Evolutionary conservation across 2,329 filamentous ascomycete species (phyloP).

Genomic region (Hyphodiscus sp.): DNA sequence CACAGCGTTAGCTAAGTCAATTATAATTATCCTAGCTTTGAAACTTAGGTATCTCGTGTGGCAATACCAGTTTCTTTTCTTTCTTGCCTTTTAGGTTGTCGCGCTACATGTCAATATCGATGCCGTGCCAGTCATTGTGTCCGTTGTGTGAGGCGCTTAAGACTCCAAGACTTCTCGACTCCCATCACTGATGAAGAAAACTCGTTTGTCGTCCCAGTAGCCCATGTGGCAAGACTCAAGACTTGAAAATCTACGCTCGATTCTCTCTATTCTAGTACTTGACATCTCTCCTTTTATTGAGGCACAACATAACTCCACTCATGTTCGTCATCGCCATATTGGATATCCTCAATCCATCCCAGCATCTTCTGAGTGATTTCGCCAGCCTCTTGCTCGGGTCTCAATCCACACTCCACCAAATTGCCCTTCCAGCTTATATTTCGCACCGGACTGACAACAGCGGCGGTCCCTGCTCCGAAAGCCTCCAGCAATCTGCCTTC

Average conservation of each 20-base stretch:
- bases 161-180: too few species aligned
- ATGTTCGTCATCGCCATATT: conserved; percentile 91
- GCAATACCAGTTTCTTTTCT: too few species aligned
- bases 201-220: too few species aligned
- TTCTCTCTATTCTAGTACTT: background rate
- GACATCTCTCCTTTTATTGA: conserved; percentile 7
- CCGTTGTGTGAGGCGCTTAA: too few species aligned
- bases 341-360: conserved; percentile 91
- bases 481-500: conserved; percentile 88
- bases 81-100: too few species aligned
- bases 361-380: conserved; percentile 83
- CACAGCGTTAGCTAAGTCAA: too few species aligned
- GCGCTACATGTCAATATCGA: too few species aligned
- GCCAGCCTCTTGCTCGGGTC: conserved; percentile 76
- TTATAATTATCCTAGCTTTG: too few species aligned
- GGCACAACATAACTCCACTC: conserved; percentile 67
- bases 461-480: conserved; percentile 89
- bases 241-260: background rate
- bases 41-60: too few species aligned
- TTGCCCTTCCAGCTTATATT: conserved; percentile 84
- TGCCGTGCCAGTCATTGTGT: too few species aligned
- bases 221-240: background rate
- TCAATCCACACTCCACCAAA: conserved; percentile 75
- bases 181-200: too few species aligned
- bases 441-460: conserved; percentile 85